These are phyloP conservation scores for Wilcoxina mikolae DNA, from an alignment of 495 filamentous ascomycete species.

Conservation along the genomic window DNA sequence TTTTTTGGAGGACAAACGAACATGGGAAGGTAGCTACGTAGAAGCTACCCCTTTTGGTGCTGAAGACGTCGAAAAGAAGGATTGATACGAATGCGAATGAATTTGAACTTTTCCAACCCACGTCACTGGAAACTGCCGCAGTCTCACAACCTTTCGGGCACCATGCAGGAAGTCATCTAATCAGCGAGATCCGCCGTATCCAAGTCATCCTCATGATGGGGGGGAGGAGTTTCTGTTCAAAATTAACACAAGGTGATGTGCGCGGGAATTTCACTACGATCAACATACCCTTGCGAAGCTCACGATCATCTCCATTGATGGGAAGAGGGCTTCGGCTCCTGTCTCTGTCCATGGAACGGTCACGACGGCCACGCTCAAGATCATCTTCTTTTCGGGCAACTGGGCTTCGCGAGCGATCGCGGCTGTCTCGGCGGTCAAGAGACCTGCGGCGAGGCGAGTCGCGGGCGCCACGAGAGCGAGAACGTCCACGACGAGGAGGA, in stretches of 20 bases:
- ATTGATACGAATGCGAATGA: too few species aligned
- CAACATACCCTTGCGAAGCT: constrained; percentile 68
- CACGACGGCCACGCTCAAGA: constrained; percentile 36
- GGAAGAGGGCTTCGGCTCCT: constrained; percentile 23
- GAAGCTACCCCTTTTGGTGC: too few species aligned
- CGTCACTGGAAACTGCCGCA: too few species aligned
- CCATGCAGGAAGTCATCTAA: constrained; percentile 17
- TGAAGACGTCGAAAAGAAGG: too few species aligned
- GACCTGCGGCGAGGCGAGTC: constrained; percentile 75
- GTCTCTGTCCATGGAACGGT: constrained; percentile 38
- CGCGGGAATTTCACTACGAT: background rate
- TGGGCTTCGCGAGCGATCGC: constrained; percentile 62
- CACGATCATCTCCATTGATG: constrained; percentile 66
- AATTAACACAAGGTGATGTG: constrained; percentile 10
- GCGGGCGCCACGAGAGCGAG: constrained; percentile 56
- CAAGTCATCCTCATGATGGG: constrained; percentile 76
- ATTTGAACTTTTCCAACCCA: too few species aligned
- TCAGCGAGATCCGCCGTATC: constrained; percentile 68
- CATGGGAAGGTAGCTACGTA: too few species aligned
- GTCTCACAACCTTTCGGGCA: background rate
- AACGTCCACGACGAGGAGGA: constrained; percentile 63
- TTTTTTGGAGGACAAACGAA: too few species aligned
- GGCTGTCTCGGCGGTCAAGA: constrained; percentile 64
- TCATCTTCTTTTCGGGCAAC: constrained; percentile 56
- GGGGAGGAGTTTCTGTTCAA: constrained; percentile 35